These are phyloP conservation scores for Pinus taeda DNA, from an alignment of 75 land plant species.

Conservation along the genomic window DNA sequence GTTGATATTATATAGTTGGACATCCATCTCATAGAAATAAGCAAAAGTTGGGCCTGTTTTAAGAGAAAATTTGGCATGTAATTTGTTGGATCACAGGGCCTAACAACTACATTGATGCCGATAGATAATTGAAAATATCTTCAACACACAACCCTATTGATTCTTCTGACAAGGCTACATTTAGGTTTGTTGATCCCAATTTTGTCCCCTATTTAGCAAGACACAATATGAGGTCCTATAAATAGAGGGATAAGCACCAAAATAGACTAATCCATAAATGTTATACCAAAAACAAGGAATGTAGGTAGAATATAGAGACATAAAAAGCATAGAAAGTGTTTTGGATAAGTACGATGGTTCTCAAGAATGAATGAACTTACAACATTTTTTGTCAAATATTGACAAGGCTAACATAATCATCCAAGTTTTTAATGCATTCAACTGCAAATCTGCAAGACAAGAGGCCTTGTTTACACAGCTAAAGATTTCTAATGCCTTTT, in stretches of 20 bases:
- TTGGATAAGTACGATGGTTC: not conserved
- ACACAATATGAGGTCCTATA: not conserved
- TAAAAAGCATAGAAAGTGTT: not conserved
- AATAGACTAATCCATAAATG: not conserved
- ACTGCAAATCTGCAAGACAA: constrained; percentile 41
- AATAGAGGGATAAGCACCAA: not conserved
- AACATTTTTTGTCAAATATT: constrained; percentile 18
- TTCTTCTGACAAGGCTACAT: constrained; percentile 12
- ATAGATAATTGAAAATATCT: too few species aligned
- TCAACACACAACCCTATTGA: constrained; percentile 30
- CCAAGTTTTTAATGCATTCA: constrained; percentile 60
- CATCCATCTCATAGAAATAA: too few species aligned
- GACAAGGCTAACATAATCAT: constrained; percentile 33
- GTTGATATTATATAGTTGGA: too few species aligned
- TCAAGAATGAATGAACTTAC: constrained; percentile 27
- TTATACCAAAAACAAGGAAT: not conserved
- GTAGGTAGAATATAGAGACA: not conserved
- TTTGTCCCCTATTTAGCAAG: not conserved
- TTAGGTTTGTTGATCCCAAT: not conserved
- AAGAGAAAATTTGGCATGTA: too few species aligned
- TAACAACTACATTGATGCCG: too few species aligned
- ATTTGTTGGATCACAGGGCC: too few species aligned
- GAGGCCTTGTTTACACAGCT: constrained; percentile 50
- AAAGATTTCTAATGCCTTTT: constrained; percentile 39
- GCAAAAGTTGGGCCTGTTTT: too few species aligned